These are phyloP conservation scores for Colletotrichum tropicicola DNA, from an alignment of 2,329 filamentous ascomycete species.

Conservation along the genomic window DNA sequence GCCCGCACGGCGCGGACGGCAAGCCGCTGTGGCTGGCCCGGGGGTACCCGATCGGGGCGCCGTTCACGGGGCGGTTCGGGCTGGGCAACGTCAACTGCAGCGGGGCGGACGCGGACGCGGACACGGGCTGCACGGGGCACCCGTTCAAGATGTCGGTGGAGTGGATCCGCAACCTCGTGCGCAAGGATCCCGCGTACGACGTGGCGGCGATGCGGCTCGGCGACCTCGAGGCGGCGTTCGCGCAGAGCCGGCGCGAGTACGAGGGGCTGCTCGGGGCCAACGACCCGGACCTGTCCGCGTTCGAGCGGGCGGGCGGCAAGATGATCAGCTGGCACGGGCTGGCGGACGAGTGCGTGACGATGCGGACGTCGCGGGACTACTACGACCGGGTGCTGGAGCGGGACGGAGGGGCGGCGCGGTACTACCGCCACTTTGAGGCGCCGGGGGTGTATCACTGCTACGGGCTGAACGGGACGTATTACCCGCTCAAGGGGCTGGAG, in stretches of 20 bases:
- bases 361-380: constrained; percentile 44
- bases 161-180: constrained; percentile 28
- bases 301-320: constrained; percentile 46
- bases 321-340: constrained; percentile 53
- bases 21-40: constrained; percentile 14
- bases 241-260: constrained; percentile 25
- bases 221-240: constrained; percentile 16
- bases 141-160: constrained; percentile 29
- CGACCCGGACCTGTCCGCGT: constrained; percentile 40
- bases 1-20: constrained; percentile 12
- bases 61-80: constrained; percentile 25
- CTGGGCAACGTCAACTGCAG: constrained; percentile 29
- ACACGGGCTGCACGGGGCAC: constrained; percentile 14
- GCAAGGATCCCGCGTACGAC: constrained; percentile 17
- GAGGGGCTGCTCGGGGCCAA: constrained; percentile 37
- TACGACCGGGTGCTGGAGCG: constrained; percentile 26
- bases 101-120: neutral
- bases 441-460: constrained; percentile 61
- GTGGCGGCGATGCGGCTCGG: constrained; percentile 1
- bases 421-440: constrained; percentile 60
- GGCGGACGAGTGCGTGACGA: constrained; percentile 48
- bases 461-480: constrained; percentile 21
- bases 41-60: constrained; percentile 20
- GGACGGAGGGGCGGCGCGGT: constrained; percentile 40
- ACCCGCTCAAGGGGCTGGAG: constrained; percentile 24